Evolutionary conservation across 495 filamentous ascomycete genomes (phyloP).

Genomic region (Penicillium ucsense): DNA sequence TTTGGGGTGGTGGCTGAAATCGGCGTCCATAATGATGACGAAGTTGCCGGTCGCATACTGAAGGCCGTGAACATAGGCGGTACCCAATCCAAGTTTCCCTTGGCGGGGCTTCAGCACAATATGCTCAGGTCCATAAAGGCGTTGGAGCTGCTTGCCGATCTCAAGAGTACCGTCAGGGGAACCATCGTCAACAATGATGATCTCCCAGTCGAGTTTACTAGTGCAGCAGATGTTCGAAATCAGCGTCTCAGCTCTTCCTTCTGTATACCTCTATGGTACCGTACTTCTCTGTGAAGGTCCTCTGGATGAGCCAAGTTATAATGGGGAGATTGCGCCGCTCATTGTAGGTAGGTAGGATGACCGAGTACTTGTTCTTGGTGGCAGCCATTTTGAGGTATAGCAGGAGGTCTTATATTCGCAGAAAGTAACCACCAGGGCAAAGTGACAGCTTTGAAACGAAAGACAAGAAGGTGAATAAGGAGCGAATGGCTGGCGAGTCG

Average conservation of each 20-base stretch:
- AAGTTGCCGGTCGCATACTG: constrained; percentile 81
- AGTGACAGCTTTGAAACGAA: background rate
- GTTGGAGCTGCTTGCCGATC: constrained; percentile 80
- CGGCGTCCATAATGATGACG: constrained; percentile 99
- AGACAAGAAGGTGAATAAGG: constrained; percentile 15
- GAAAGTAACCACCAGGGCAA: constrained; percentile 7
- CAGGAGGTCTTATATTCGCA: background rate
- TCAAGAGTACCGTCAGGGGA: constrained; percentile 92
- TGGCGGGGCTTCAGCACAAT: constrained; percentile 77
- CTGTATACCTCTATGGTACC: background rate
- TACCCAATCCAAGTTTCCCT: constrained; percentile 93
- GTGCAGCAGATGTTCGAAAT: background rate
- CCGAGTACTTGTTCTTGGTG: constrained; percentile 73
- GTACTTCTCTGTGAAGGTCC: constrained; percentile 72
- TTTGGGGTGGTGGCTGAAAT: constrained; percentile 97
- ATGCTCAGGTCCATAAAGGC: constrained; percentile 62
- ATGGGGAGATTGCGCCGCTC: constrained; percentile 95
- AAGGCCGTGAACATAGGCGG: constrained; percentile 92
- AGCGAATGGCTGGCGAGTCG: constrained; percentile 20
- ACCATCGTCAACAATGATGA: constrained; percentile 95
- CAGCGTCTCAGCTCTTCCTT: background rate
- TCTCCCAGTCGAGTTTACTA: constrained; percentile 93
- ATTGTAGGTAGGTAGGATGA: constrained; percentile 97
- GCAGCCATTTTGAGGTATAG: constrained; percentile 25
- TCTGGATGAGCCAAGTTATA: constrained; percentile 85